Conservation (phyloP, 83 land plant species). For the Thuja plicata region DNA sequence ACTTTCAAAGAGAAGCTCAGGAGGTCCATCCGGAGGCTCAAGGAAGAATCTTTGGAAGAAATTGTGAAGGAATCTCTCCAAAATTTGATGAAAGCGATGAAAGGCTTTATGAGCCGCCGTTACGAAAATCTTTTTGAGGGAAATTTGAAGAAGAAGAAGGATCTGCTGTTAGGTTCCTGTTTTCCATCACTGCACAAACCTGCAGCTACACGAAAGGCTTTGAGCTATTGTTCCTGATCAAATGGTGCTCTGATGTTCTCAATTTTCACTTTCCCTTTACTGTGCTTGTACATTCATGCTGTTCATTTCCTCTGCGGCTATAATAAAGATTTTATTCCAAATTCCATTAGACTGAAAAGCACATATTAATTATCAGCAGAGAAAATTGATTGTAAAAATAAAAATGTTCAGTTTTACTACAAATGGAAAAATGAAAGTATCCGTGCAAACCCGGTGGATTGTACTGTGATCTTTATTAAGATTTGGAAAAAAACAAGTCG, state of each 20-base stretch:
- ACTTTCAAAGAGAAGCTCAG: slow-evolving; percentile 9
- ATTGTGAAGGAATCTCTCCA: background rate
- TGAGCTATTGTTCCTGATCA: background rate
- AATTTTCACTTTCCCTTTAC: too few relatives aligned
- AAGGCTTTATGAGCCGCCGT: background rate
- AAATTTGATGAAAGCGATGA: background rate
- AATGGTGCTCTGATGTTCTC: background rate
- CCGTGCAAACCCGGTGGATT: too few relatives aligned
- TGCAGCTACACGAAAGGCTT: background rate
- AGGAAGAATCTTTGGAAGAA: background rate
- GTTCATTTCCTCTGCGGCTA: too few relatives aligned
- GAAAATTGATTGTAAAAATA: too few relatives aligned
- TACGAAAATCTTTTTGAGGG: background rate
- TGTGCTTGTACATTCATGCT: too few relatives aligned
- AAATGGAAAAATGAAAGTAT: too few relatives aligned
- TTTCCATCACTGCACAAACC: background rate
- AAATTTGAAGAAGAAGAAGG: background rate
- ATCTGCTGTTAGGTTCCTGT: background rate
- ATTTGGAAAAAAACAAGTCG: too few relatives aligned
- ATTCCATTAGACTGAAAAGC: too few relatives aligned
- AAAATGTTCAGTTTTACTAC: too few relatives aligned
- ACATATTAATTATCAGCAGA: too few relatives aligned
- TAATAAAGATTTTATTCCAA: too few relatives aligned
- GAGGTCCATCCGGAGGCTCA: background rate
- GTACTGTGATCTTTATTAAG: too few relatives aligned